Evolutionary conservation across 1,284 basidiomycete genomes (phyloP).

Genomic region (Thelephora terrestris): DNA sequence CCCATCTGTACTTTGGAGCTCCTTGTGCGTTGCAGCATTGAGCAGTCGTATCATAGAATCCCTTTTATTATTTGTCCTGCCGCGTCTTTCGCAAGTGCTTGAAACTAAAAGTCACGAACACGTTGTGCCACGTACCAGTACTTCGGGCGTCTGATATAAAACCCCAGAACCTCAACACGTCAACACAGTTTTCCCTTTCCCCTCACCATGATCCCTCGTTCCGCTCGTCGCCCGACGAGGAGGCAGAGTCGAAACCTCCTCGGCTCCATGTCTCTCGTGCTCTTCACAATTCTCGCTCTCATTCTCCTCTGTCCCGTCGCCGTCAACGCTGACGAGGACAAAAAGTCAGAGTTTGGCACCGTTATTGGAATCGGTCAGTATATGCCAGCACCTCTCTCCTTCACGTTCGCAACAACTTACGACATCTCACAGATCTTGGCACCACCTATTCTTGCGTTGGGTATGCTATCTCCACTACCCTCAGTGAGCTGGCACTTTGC

Average conservation of each 20-base stretch:
- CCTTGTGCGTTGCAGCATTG: too few species aligned
- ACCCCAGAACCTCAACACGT: too few species aligned
- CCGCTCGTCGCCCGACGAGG: conserved; percentile 40
- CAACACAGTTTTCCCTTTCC: neutral
- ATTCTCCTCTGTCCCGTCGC: conserved; percentile 50
- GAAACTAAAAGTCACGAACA: too few species aligned
- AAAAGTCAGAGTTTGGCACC: conserved; percentile 67
- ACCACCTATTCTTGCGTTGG: conserved; percentile 80
- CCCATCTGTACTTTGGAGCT: too few species aligned
- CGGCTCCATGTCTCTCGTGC: conserved; percentile 53
- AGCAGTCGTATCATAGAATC: too few species aligned
- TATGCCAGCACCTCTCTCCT: neutral
- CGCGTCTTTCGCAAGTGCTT: too few species aligned
- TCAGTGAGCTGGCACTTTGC: neutral
- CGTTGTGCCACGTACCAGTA: too few species aligned
- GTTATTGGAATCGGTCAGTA: conserved; percentile 90
- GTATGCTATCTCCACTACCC: conserved; percentile 26
- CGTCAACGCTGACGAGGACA: conserved; percentile 46
- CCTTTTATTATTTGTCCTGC: too few species aligned
- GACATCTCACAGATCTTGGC: conserved; percentile 50
- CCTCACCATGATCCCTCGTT: conserved; percentile 26
- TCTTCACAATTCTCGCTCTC: conserved; percentile 56
- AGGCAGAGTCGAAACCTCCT: conserved; percentile 46
- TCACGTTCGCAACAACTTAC: conserved; percentile 13
- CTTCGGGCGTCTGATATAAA: too few species aligned